Conservation (phyloP, 768 basidiomycete genomes). For the Rhizopogon salebrosus region DNA sequence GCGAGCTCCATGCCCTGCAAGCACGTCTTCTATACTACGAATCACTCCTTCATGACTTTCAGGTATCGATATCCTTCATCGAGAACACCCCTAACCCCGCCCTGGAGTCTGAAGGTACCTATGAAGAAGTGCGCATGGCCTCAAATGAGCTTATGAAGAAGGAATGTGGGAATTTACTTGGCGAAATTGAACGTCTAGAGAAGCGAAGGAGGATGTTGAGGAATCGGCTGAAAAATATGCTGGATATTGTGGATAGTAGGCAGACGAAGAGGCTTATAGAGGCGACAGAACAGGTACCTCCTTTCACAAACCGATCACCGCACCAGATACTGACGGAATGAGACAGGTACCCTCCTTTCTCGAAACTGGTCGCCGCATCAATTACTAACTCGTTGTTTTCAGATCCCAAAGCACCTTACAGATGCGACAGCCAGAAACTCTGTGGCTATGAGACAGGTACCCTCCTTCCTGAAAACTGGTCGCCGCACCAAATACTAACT, state of each 20-base stretch:
- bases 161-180: slow-evolving; percentile 43
- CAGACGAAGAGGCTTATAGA: slow-evolving; percentile 47
- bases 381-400: background rate
- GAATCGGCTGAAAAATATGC: slow-evolving; percentile 27
- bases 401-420: no score
- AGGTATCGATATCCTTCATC: slow-evolving; percentile 45
- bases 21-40: slow-evolving; percentile 55
- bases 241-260: slow-evolving; percentile 46
- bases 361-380: slow-evolving; percentile 17
- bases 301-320: slow-evolving; percentile 21
- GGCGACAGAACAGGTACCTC: slow-evolving; percentile 20
- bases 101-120: slow-evolving; percentile 25
- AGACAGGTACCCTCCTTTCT: slow-evolving; percentile 18
- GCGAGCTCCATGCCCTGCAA: slow-evolving; percentile 49
- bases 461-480: slow-evolving; percentile 21
- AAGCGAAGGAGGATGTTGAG: slow-evolving; percentile 24
- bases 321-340: no score
- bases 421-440: no score
- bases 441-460: no score
- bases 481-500: background rate
- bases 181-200: slow-evolving; percentile 47
- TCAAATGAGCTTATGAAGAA: slow-evolving; percentile 34
- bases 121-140: slow-evolving; percentile 2
- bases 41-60: slow-evolving; percentile 48
- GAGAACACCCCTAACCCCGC: slow-evolving; percentile 44